Base-by-base conservation (phyloP, 2,329 filamentous ascomycete species). In the Esteya vermicola region DNA sequence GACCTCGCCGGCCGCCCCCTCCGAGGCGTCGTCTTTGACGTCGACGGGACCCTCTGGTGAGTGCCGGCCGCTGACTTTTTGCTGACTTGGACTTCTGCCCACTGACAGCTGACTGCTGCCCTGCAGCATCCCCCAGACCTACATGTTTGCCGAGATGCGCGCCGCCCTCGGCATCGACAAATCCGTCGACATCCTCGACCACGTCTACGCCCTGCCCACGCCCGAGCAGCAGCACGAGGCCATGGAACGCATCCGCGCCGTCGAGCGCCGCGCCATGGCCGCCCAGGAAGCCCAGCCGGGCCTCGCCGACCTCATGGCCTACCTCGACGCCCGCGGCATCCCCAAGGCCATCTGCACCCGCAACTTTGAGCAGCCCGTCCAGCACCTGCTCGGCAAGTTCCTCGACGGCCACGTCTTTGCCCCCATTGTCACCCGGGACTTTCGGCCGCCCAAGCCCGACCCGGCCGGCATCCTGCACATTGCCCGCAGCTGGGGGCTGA, bases 101-200 rank as follows among this genome's bases (percentile, higher is more conserved):
- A 21, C 19, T 33, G 14, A 10, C 33, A 32, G 33, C 47, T 27
- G 16, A 21, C 33, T 10, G 13, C 26, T 6, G 13, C 10, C 7
- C 9, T n/a, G n/a, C 32, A 93, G 86, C 56, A 65, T 88, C 43
- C 89, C 89, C 0, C 89, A 96, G 60, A 91, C 82, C 50, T 85
- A 94, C 70, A 98, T 96, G 89, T 96, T 96, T 61, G 58, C 62
- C 18, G 72, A 93, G 54, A 96, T 98, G 89, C 80, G 79, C 47
- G 55, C 63, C 13, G 79, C 75, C 8, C 72, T 96, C 14, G 68
- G 65, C 37, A 95, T 96, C 50, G 57, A 74, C 46, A 81, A 79
- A 55, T 60, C 65, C 27, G 64, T 68, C 52, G 91, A 98, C 60
- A 96, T 98, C 54, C 78, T 98, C 32, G 79, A 86, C 45, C 84